Percentiles rank a stretch among this genome's conserved stretches.
These are phyloP conservation scores for Polyporus arcularius DNA, from an alignment of 768 basidiomycete genomes.

Conservation along the genomic window DNA sequence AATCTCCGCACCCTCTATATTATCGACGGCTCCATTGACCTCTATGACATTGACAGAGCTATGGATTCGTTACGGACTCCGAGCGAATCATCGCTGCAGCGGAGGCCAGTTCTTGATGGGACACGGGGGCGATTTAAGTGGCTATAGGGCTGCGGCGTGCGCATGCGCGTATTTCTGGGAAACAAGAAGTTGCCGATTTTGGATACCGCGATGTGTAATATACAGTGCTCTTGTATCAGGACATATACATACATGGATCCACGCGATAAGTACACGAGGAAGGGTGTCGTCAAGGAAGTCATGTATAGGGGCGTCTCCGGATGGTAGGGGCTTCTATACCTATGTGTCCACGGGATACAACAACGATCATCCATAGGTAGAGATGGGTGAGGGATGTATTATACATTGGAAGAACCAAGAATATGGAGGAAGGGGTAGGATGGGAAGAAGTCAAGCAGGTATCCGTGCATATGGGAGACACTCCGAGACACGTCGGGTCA, in stretches of 20 bases:
- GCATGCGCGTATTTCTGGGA: background rate
- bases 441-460: background rate
- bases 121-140: background rate
- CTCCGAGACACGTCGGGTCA: background rate
- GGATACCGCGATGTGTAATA: slow-evolving; percentile 5
- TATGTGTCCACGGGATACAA: background rate
- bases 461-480: background rate
- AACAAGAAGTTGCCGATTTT: too few relatives aligned
- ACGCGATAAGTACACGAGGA: background rate
- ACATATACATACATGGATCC: background rate
- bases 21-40: background rate
- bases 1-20: background rate
- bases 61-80: slow-evolving; percentile 51
- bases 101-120: background rate
- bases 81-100: slow-evolving; percentile 28
- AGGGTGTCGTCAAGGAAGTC: background rate
- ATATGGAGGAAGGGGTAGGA: background rate
- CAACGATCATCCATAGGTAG: background rate
- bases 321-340: background rate
- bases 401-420: background rate
- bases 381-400: background rate
- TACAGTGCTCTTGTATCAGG: slow-evolving; percentile 10
- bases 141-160: too few relatives aligned
- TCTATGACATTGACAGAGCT: slow-evolving; percentile 42
- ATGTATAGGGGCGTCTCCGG: background rate